Evolutionary conservation across 345 rosid genomes (phyloP).

Genomic region (Gossypium longicalyx): DNA sequence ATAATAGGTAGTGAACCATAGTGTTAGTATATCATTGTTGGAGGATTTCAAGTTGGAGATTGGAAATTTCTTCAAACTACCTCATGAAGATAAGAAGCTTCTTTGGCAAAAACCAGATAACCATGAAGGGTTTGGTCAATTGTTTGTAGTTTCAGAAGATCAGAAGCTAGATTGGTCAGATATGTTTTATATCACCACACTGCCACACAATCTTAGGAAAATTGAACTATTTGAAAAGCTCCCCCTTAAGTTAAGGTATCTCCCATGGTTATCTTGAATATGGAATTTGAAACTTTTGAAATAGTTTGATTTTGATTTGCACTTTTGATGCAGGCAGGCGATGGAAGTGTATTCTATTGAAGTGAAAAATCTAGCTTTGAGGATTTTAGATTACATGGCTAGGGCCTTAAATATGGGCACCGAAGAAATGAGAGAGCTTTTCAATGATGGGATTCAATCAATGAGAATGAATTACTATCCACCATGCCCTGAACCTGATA

Average conservation of each 20-base stretch:
- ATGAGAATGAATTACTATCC: conserved; percentile 54
- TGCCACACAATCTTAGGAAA: conserved; percentile 32
- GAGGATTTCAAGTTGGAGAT: conserved; percentile 37
- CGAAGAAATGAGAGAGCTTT: conserved; percentile 33
- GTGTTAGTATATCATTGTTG: conserved; percentile 32
- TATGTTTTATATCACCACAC: conserved; percentile 38
- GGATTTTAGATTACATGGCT: conserved; percentile 31
- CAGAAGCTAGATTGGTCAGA: conserved; percentile 40
- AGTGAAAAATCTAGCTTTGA: conserved; percentile 29
- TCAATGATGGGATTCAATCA: conserved; percentile 39
- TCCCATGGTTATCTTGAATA: background rate
- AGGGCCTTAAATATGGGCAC: conserved; percentile 32
- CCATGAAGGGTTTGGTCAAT: too few relatives aligned
- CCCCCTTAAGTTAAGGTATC: conserved; percentile 39
- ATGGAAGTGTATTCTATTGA: conserved; percentile 33
- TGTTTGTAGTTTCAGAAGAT: too few relatives aligned
- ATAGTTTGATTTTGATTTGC: background rate
- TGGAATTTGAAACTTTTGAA: background rate
- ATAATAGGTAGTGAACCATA: conserved; percentile 26
- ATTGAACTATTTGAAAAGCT: conserved; percentile 33
- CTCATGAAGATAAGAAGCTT: conserved; percentile 40
- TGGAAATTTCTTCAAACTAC: conserved; percentile 38
- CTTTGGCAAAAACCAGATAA: conserved; percentile 47
- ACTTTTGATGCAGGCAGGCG: conserved; percentile 24
- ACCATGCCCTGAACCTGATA: conserved; percentile 46